Percentiles rank a stretch among this genome's conserved stretches.
Conservation (phyloP, 2,329 filamentous ascomycete genomes). For the Aspergillus arachidicola region DNA sequence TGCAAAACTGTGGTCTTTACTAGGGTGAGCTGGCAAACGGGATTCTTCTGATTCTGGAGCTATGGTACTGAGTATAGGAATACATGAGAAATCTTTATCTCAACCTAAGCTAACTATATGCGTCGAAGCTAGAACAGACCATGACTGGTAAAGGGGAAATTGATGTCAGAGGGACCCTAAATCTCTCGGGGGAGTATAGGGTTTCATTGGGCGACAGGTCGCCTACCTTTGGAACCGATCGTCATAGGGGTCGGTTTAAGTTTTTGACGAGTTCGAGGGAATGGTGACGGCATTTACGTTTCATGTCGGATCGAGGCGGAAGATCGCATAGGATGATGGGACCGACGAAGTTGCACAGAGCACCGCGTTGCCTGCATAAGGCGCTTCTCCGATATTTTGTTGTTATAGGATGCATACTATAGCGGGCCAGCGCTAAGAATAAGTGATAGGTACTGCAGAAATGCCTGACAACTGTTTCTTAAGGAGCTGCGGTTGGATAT, state of each 20-base stretch:
- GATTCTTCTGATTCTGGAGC: background rate
- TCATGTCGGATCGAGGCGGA: constrained; percentile 24
- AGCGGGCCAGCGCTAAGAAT: background rate
- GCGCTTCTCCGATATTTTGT: background rate
- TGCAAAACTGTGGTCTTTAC: background rate
- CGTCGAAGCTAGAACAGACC: constrained; percentile 2
- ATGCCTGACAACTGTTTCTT: background rate
- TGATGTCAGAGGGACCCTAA: background rate
- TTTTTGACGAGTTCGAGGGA: background rate
- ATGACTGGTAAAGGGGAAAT: background rate
- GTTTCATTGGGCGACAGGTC: background rate
- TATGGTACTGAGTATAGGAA: background rate
- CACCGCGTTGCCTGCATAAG: constrained; percentile 7
- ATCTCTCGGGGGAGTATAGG: background rate
- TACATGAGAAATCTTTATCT: background rate
- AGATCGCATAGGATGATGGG: constrained; percentile 5
- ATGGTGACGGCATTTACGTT: constrained; percentile 22
- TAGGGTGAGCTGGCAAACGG: background rate
- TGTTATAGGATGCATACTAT: background rate
- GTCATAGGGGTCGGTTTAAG: background rate
- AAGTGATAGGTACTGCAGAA: constrained; percentile 2
- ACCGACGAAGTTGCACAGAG: background rate
- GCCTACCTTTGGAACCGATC: constrained; percentile 7
- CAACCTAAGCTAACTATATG: background rate
- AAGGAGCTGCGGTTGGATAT: background rate